Evolutionary conservation across 1,284 basidiomycete species (phyloP).

Genomic region (Sporisorium sorghi): DNA sequence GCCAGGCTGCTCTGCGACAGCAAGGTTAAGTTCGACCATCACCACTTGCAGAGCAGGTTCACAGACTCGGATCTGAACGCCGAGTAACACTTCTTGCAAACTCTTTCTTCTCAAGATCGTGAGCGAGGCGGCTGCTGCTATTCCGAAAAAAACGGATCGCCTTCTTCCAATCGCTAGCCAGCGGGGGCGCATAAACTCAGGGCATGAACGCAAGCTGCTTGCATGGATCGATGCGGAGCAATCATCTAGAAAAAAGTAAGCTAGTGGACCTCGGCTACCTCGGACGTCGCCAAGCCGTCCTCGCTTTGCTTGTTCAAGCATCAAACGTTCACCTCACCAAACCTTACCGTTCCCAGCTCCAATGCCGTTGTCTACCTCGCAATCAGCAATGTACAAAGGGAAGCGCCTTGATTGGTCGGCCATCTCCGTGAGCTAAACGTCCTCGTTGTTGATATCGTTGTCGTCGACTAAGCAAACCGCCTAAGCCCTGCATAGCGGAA

Average conservation of each 20-base stretch:
- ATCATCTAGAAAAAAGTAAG: conserved; percentile 14
- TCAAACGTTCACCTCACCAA: too few relatives aligned
- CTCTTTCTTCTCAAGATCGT: not conserved
- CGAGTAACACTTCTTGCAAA: not conserved
- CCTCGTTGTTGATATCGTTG: conserved; percentile 5
- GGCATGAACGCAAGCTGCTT: not conserved
- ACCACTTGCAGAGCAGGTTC: conserved; percentile 2
- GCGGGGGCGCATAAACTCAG: not conserved
- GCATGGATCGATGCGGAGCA: conserved; percentile 9
- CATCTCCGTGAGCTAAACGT: conserved; percentile 24
- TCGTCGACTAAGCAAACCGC: conserved; percentile 30
- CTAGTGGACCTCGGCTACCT: conserved; percentile 41
- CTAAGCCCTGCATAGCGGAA: conserved; percentile 16
- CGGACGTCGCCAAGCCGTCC: conserved; percentile 35
- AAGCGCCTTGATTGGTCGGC: conserved; percentile 36
- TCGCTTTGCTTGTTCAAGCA: conserved; percentile 24
- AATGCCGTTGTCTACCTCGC: not conserved
- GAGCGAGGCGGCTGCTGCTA: not conserved
- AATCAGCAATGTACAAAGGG: conserved; percentile 2
- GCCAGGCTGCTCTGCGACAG: not conserved
- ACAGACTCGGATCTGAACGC: not conserved
- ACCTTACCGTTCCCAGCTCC: too few relatives aligned
- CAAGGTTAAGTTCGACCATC: not conserved
- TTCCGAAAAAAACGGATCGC: conserved; percentile 1
- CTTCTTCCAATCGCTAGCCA: conserved; percentile 4